Conservation (phyloP, 2,329 filamentous ascomycete genomes). For the Calonectria multiphialidica region DNA sequence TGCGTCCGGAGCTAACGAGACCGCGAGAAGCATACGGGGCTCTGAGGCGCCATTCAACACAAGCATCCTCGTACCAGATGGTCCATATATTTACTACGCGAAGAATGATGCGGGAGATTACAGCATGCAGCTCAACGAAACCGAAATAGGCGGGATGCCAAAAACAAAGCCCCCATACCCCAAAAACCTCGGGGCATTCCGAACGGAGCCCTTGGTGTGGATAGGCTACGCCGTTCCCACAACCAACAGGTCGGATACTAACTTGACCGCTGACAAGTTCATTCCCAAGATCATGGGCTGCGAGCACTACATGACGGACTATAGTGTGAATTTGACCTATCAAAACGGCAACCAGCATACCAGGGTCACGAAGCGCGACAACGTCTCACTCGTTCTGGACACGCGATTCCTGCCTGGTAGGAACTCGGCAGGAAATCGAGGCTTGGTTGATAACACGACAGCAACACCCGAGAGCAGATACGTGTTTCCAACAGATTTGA, state of each 20-base stretch:
- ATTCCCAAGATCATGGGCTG: slow-evolving; percentile 38
- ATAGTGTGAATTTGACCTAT: slow-evolving; percentile 36
- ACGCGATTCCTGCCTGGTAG: slow-evolving; percentile 26
- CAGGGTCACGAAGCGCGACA: slow-evolving; percentile 32
- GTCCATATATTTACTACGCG: slow-evolving; percentile 33
- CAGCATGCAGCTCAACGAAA: slow-evolving; percentile 25
- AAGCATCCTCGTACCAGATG: slow-evolving; percentile 24
- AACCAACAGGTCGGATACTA: neutral
- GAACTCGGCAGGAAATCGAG: neutral
- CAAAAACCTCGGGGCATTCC: slow-evolving; percentile 34
- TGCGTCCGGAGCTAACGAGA: slow-evolving; percentile 16
- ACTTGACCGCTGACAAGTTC: slow-evolving; percentile 24
- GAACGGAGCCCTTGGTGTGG: slow-evolving; percentile 41
- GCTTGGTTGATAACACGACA: neutral
- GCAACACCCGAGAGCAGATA: neutral
- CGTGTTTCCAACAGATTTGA: neutral
- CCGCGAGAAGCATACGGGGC: slow-evolving; percentile 29
- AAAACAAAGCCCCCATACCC: slow-evolving; percentile 30
- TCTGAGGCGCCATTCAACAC: slow-evolving; percentile 32
- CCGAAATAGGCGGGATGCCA: slow-evolving; percentile 21
- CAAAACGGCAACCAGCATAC: slow-evolving; percentile 27
- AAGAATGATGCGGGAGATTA: slow-evolving; percentile 34
- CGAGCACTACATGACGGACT: slow-evolving; percentile 37
- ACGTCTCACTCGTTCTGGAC: slow-evolving; percentile 32
- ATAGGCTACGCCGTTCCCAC: slow-evolving; percentile 34